phyloP scores from a whole-genome alignment of 1,139 yeast genomes.

The Arxiozyma bovina region DNA sequence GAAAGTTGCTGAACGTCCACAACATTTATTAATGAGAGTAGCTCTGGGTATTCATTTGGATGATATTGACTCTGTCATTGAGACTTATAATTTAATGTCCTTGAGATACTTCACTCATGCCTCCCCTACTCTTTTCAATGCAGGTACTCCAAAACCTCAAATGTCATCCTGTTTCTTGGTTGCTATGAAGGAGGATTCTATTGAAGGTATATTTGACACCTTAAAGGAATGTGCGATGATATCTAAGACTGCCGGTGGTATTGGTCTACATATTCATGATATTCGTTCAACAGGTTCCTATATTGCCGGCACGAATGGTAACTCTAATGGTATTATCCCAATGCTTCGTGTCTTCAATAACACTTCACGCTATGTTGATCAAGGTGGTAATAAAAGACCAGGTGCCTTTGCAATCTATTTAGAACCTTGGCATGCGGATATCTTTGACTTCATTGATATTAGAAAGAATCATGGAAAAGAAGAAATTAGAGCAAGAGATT shows the following conservation, averaged over 20 bases:
- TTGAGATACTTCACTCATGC: slow-evolving; percentile 78
- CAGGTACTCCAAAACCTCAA: slow-evolving; percentile 79
- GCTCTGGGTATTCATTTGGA: slow-evolving; percentile 78
- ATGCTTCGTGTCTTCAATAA: slow-evolving; percentile 85
- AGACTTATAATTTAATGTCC: slow-evolving; percentile 79
- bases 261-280: slow-evolving; percentile 76
- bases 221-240: slow-evolving; percentile 77
- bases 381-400: slow-evolving; percentile 90
- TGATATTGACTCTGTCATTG: slow-evolving; percentile 60
- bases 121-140: slow-evolving; percentile 81
- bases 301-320: slow-evolving; percentile 84
- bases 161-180: slow-evolving; percentile 83
- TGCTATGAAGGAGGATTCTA: slow-evolving; percentile 82
- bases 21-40: slow-evolving; percentile 81
- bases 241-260: slow-evolving; percentile 87
- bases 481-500: slow-evolving; percentile 80
- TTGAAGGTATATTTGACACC: slow-evolving; percentile 83
- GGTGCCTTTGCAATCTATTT: slow-evolving; percentile 84
- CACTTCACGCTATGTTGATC: slow-evolving; percentile 87
- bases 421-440: slow-evolving; percentile 89
- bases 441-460: slow-evolving; percentile 70
- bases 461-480: slow-evolving; percentile 89
- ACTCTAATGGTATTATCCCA: slow-evolving; percentile 83
- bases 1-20: slow-evolving; percentile 79
- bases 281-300: slow-evolving; percentile 77